These are phyloP conservation scores for Arachis stenosperma DNA, from an alignment of 306 rosid genomes.

Conservation along the genomic window DNA sequence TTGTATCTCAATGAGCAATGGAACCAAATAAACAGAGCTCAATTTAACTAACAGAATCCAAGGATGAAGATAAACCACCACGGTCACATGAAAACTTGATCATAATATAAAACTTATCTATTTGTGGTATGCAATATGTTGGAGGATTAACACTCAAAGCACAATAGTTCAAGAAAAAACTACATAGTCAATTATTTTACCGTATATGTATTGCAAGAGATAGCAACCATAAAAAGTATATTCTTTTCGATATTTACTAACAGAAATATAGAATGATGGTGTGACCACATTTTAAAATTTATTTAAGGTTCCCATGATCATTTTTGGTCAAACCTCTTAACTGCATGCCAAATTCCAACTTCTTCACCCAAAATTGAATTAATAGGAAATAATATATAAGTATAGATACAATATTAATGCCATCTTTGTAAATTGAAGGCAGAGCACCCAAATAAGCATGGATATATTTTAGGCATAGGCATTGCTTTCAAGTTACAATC, in stretches of 20 bases:
- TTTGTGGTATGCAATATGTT: background rate
- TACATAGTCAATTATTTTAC: conserved; percentile 7
- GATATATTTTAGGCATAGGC: conserved; percentile 25
- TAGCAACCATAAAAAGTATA: background rate
- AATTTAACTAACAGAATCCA: conserved; percentile 27
- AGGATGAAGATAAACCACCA: conserved; percentile 24
- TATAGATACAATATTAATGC: background rate
- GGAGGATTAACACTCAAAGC: conserved; percentile 5
- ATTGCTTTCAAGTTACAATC: conserved; percentile 40
- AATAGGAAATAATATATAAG: conserved; percentile 19
- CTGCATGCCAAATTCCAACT: conserved; percentile 34
- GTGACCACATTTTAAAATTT: conserved; percentile 21
- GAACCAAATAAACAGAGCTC: conserved; percentile 14
- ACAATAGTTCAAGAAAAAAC: conserved; percentile 11
- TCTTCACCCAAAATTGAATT: conserved; percentile 27
- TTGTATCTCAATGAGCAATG: conserved; percentile 2
- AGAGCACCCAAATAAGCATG: conserved; percentile 22
- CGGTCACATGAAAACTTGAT: conserved; percentile 30
- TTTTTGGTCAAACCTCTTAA: conserved; percentile 7
- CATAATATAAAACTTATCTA: conserved; percentile 1
- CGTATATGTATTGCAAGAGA: background rate
- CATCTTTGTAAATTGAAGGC: background rate
- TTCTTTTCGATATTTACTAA: background rate
- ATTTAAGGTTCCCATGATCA: conserved; percentile 3
- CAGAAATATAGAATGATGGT: conserved; percentile 2